Percentiles rank a stretch among this genome's conserved stretches.
Evolutionary conservation across 495 filamentous ascomycete species (phyloP).

Genomic region (Penicillium cosmopolitanum): DNA sequence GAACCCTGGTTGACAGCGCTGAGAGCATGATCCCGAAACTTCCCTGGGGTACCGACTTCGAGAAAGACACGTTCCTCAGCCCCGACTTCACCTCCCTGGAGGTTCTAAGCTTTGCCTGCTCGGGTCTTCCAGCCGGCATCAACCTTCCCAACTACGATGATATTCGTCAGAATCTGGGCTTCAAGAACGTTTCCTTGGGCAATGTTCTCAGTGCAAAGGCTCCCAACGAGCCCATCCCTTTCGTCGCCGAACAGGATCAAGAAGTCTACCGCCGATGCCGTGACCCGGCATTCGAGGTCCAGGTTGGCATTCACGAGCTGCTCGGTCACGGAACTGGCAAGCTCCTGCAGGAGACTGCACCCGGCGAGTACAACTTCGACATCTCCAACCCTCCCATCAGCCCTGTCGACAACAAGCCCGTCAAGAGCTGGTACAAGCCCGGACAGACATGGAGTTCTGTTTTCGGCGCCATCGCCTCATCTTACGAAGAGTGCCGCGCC

Average conservation of each 20-base stretch:
- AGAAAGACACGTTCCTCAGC: constrained; percentile 92
- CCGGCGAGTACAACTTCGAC: constrained; percentile 87
- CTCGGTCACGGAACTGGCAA: constrained; percentile 97
- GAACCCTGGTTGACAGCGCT: constrained; percentile 77
- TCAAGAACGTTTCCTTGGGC: constrained; percentile 95
- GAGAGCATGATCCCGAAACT: constrained; percentile 83
- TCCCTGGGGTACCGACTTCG: constrained; percentile 86
- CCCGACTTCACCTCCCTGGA: constrained; percentile 93
- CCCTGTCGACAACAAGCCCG: constrained; percentile 74
- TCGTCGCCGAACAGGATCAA: constrained; percentile 75
- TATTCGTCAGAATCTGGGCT: constrained; percentile 89
- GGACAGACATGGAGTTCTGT: constrained; percentile 93
- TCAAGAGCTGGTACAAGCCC: constrained; percentile 88
- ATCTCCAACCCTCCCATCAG: constrained; percentile 74
- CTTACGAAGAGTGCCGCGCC: constrained; percentile 83
- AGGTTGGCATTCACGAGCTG: constrained; percentile 94
- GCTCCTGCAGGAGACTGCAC: constrained; percentile 83
- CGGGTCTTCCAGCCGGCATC: constrained; percentile 81
- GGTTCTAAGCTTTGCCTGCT: constrained; percentile 73
- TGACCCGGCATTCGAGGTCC: constrained; percentile 88
- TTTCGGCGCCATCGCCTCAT: constrained; percentile 82
- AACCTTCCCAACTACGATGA: constrained; percentile 92
- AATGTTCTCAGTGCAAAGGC: constrained; percentile 91
- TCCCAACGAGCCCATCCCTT: constrained; percentile 86
- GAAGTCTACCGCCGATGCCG: constrained; percentile 77